Evolutionary conservation across 2,329 filamentous ascomycete species (phyloP).

Genomic region (Fusarium ambrosium): DNA sequence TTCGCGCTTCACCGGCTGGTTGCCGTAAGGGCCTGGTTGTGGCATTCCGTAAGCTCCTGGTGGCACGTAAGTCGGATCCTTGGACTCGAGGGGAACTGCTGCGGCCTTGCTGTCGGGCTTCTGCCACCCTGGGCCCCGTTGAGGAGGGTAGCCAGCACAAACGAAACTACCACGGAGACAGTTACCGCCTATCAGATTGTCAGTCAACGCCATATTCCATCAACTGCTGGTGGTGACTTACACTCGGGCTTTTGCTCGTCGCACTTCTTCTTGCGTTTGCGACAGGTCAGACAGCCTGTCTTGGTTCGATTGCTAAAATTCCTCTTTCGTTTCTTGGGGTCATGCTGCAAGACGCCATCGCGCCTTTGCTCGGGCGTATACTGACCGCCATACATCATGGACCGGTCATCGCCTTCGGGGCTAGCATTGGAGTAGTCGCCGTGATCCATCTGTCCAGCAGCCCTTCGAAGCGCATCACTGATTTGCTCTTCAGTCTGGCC

Average conservation of each 20-base stretch:
- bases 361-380: constrained; percentile 64
- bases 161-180: constrained; percentile 91
- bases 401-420: constrained; percentile 66
- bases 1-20: constrained; percentile 65
- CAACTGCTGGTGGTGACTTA: constrained; percentile 61
- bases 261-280: constrained; percentile 96
- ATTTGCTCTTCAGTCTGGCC: constrained; percentile 65
- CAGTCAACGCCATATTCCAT: constrained; percentile 27
- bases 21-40: constrained; percentile 58
- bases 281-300: constrained; percentile 93
- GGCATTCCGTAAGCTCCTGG: constrained; percentile 74
- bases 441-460: constrained; percentile 61
- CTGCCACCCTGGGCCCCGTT: constrained; percentile 78
- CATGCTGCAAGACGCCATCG: constrained; percentile 66
- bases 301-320: constrained; percentile 97
- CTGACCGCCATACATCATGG: constrained; percentile 56
- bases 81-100: constrained; percentile 84
- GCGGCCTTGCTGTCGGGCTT: constrained; percentile 79
- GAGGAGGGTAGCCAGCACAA: constrained; percentile 91
- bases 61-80: constrained; percentile 76
- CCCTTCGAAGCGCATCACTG: constrained; percentile 60
- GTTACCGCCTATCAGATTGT: constrained; percentile 76
- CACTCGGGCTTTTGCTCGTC: constrained; percentile 95
- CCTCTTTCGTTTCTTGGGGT: constrained; percentile 78
- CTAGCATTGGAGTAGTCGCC: constrained; percentile 67